These are phyloP conservation scores for Syzygium malaccense DNA, from an alignment of 441 rosid species.

Conservation along the genomic window DNA sequence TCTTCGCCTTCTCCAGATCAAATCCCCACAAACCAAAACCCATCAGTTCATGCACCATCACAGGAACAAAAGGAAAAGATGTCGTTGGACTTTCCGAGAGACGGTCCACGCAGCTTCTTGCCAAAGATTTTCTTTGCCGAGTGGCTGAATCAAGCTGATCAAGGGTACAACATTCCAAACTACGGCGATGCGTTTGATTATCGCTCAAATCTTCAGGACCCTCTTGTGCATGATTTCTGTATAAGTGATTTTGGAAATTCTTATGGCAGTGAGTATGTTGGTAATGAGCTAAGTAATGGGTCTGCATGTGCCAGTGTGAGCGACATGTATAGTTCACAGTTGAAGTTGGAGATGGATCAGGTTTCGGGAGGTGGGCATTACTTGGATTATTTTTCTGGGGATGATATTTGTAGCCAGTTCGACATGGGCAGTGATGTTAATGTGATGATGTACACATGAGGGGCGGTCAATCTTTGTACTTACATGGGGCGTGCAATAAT, in stretches of 20 bases:
- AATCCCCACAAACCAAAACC: background rate
- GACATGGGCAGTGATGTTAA: background rate
- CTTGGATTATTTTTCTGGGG: conserved; percentile 24
- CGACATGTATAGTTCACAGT: conserved; percentile 33
- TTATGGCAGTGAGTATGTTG: conserved; percentile 12
- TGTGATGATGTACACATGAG: background rate
- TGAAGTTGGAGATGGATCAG: conserved; percentile 36
- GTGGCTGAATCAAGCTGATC: conserved; percentile 50
- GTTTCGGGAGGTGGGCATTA: conserved; percentile 20
- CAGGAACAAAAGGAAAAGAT: conserved; percentile 6
- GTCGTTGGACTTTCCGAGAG: conserved; percentile 10
- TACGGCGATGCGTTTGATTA: conserved; percentile 7
- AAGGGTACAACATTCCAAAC: conserved; percentile 9
- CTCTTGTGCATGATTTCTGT: conserved; percentile 5
- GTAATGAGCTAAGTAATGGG: conserved; percentile 12
- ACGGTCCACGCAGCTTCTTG: conserved; percentile 13
- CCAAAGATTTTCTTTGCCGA: conserved; percentile 68
- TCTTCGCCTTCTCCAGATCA: conserved; percentile 11
- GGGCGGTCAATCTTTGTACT: background rate
- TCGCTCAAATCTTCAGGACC: conserved; percentile 15
- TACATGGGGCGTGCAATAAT: background rate
- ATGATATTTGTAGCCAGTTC: conserved; percentile 24
- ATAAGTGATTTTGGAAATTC: conserved; percentile 8
- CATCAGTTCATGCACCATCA: conserved; percentile 13
- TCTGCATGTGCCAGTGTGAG: conserved; percentile 1